Evolutionary conservation across 495 filamentous ascomycete species (phyloP), one percentile per base, ranked within the genome.

Genomic region (Hypoxylon lenormandii): DNA sequence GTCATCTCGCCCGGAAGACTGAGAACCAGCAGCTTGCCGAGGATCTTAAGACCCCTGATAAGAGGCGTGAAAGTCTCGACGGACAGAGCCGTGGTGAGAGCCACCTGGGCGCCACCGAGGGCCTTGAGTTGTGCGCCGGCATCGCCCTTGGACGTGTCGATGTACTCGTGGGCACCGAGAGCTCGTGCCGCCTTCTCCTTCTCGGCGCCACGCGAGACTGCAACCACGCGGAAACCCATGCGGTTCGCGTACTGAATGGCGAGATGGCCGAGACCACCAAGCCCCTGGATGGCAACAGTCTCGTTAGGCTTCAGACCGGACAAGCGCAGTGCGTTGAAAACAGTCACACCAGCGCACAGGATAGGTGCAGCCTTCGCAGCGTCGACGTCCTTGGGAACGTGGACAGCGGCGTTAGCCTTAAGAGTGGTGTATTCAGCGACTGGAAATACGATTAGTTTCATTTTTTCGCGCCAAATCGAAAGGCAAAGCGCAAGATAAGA

Each of bases 271-370:
- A 90, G 81, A 0, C 88, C 87, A 13, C 88, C 88, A 0, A 91
- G 81, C 0, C 88, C 88, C 73, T 90, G 86, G 5, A 90, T 71
- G 22, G 86, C 88, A 13, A 91, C 87, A 1, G 82, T 79, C 10
- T 81, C 80, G 48, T 88, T 88, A 0, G 79, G 75, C 3, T 74
- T 60, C 49, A 90, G 75, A 30, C 83, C 76, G 77, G 86, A 81
- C 8, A 82, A 76, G 4, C 88, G 82, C 13, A 91, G 85, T 4
- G 84, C 83, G 76, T 89, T 90, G 83, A 90, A 91, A 26, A 88
- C 85, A 11, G 88, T 89, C 37, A 89, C 81, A 22, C 89, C 90
- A 0, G 90, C 89, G 76, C 89, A 92, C 30, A 92, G 83, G 13
- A 91, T 80, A 0, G 89, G 88, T 0, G 88, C 88, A 59, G 79